Base-by-base conservation (phyloP, 2,329 filamentous ascomycete species). In the Diaporthe eres region DNA sequence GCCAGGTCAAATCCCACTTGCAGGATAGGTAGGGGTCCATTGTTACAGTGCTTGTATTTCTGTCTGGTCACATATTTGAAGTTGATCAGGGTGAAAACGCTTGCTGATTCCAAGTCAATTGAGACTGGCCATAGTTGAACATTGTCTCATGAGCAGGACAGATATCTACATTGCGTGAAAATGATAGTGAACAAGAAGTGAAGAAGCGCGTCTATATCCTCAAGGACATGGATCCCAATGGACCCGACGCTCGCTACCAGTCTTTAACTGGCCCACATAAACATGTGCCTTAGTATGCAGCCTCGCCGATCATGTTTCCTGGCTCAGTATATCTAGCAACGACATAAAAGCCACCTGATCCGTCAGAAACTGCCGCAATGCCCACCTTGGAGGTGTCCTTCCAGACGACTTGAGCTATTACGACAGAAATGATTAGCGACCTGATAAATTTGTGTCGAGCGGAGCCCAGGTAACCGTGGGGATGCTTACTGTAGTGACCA, bases 381-480 rank as follows among this genome's bases (percentile, higher is more conserved):
- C 63, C 63, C 19, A 68, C 63, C 63, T 51, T 68, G 22, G 63
- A 53, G 44, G 63, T 68, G n/a, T 39, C 47, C 63, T 68, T 68
- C 63, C 63, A 68, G 22, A 68, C 63, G 6, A 37, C 44, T 51
- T 68, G 63, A 34, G 63, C 63, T 68, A 13, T 51, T 68, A 25
- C 31, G 44, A 65, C 25, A 47, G 10, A 0, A 37, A 12, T 51
- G 3, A 19, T 68, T 53, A 68, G 63, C 47, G 47, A 12, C 12
- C 17, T 53, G n/a, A 31, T 10, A 15, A 5, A 31, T 31, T 28
- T 47, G 25, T 31, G 0, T 47, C 3, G 15, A 44, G 22, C 6
- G 13, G 13, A 8, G 22, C 47, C 10, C 19, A 17, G 17, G 19
- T 49, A 2, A n/a, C 15, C 10, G 13, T 17, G 15, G 22, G 28